Base-by-base conservation (phyloP, 2,329 filamentous ascomycete species). In the Curvularia spicifera region DNA sequence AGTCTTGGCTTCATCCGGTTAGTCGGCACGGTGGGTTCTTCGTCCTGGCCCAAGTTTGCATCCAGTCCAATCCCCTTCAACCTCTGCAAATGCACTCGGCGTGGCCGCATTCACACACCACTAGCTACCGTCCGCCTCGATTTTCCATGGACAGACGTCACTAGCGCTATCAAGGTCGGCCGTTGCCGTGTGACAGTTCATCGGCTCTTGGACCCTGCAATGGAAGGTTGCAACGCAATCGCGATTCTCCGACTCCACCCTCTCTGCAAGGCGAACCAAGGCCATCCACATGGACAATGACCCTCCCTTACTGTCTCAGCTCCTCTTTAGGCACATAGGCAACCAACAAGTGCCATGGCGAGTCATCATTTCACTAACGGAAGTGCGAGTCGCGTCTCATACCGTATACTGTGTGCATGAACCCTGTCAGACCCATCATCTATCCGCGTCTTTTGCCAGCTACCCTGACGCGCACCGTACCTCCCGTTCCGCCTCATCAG, bases 401-500 rank as follows among this genome's bases (percentile, higher is more conserved):
- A 39, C 56, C 56, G 56, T 45, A 48, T 33, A 53, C 12, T n/a
- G 35, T 40, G 35, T 22, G 24, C 22, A 15, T 43, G 28, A 35
- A 47, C 46, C 50, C 51, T 58, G 56, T 51, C 56, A 55, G 46
- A 42, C 45, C 56, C 51, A 51, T 46, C 40, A 18, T 18, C 18
- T 49, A 45, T 49, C 56, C 56, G 51, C 24, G 44, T 47, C 43
- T 58, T 35, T 35, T 55, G 51, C 49, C 51, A 55, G 22, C 54
- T 46, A 55, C 47, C 42, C 51, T 50, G 31, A 33, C 40, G 33
- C 56, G 56, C 46, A 55, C 56, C 56, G 56, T 58, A 58, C 56
- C 56, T 58, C 56, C 56, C 56, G 56, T 58, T 58, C 56, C 56
- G 51, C 56, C 43, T 46, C 29, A n/a, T 51, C 52, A 35, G 39